Evolutionary conservation across 2,329 filamentous ascomycete species (phyloP).

Genomic region (Phaeosphaeriaceae sp.): DNA sequence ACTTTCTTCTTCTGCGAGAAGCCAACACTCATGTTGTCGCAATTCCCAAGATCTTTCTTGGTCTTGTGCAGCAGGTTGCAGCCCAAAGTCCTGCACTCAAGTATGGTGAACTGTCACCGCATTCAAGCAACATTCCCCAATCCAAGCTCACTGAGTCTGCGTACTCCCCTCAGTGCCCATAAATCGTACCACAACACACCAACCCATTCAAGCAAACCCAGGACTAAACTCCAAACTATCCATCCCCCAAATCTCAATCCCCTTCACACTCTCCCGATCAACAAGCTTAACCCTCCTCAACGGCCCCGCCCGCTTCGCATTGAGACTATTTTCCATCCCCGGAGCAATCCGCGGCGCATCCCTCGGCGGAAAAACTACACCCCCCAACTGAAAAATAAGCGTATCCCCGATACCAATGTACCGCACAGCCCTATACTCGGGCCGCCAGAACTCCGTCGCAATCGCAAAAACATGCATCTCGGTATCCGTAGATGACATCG

Average conservation of each 20-base stretch:
- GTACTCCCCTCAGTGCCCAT: too few species aligned
- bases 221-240: slow-evolving; percentile 47
- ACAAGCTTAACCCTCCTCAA: slow-evolving; percentile 40
- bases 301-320: slow-evolving; percentile 35
- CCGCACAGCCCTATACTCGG: slow-evolving; percentile 42
- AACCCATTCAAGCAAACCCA: slow-evolving; percentile 25
- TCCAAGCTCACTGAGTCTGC: too few species aligned
- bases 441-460: slow-evolving; percentile 41
- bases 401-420: slow-evolving; percentile 50
- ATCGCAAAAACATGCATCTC: slow-evolving; percentile 43
- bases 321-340: slow-evolving; percentile 31
- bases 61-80: too few species aligned
- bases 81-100: too few species aligned
- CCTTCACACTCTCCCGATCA: slow-evolving; percentile 44
- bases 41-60: too few species aligned
- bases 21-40: too few species aligned
- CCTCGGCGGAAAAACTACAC: slow-evolving; percentile 33
- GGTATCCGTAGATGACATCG: slow-evolving; percentile 30
- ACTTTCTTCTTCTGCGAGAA: too few species aligned
- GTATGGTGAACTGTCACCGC: too few species aligned
- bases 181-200: too few species aligned
- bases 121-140: too few species aligned
- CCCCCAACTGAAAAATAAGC: slow-evolving; percentile 47
- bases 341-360: slow-evolving; percentile 3
- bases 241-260: slow-evolving; percentile 55